Base-by-base conservation (phyloP, 2,329 filamentous ascomycete genomes). In the Colletotrichum brevisporum region DNA sequence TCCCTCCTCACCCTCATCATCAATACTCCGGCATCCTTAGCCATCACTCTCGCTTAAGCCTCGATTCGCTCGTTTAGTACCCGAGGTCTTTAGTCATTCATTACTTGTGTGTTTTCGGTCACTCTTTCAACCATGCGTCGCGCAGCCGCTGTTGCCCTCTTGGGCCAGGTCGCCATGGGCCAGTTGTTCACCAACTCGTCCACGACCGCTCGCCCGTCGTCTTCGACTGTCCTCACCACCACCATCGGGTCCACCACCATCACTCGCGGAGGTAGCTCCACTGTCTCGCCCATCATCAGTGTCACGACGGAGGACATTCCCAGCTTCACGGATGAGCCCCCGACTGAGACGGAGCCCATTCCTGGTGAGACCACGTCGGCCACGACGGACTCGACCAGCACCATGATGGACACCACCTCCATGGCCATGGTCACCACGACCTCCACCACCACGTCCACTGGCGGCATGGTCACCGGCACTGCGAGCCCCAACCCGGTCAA, bases 31-130 rank as follows among this genome's bases (percentile, higher is more conserved):
- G 52, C 60, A 68, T 64, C 65, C 48, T 64, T 68, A 53, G 65
- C 60, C 65, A 57, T 21, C 27, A 27, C 65, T 54, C 54, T 43
- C 64, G 53, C 58, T 63, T 43, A 36, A 47, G 27, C 65, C 65
- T 68, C 65, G 65, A 64, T 68, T 68, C 65, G 47, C 43, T 68
- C 65, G 65, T 68, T 68, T 45, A 64, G 60, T 63, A 68, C 65
- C 65, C 60, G 65, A 68, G 65, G 65, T 64, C 21, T 43, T 51
- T 12, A 68, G 65, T 68, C 65, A 64, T 41, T 68, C 65, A 26
- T 68, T 68, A 68, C 47, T 53, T 68, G 65, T 68, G 65, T 36
- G 50, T 53, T 60, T 68, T 64, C 53, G n/a, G 54, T 63, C 64
- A 45, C 53, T 68, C 65, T 53, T 64, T 59, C 62, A 27, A 52